A percentile compares a stretch with the other conserved stretches of the same genome.
phyloP scores from a whole-genome alignment of 2,329 filamentous ascomycete genomes.

The Colletotrichum lindemuthianum region DNA sequence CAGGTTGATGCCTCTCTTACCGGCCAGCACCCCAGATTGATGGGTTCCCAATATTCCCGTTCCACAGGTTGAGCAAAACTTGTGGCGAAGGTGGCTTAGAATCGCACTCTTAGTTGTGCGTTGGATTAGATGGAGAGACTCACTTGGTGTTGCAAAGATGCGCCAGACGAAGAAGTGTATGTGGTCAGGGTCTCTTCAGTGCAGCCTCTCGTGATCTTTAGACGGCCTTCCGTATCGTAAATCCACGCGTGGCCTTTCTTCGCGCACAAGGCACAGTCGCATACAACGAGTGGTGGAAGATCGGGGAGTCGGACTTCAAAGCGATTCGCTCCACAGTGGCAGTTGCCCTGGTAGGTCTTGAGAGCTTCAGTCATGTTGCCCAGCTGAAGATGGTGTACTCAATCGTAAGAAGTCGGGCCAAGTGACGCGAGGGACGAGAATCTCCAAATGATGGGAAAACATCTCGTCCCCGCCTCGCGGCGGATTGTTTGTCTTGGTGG shows the following conservation, averaged over 20 bases:
- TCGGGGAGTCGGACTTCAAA: conserved; percentile 37
- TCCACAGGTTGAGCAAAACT: conserved; percentile 44
- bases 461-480: too few species aligned
- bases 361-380: conserved; percentile 4
- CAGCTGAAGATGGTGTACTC: background rate
- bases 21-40: conserved; percentile 36
- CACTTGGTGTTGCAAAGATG: conserved; percentile 36
- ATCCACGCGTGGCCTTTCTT: conserved; percentile 45
- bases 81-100: background rate
- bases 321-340: conserved; percentile 44
- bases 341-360: conserved; percentile 39
- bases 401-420: background rate
- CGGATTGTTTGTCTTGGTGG: background rate
- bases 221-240: conserved; percentile 5
- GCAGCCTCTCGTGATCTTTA: conserved; percentile 35
- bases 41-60: conserved; percentile 42
- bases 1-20: conserved; percentile 40
- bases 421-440: too few species aligned
- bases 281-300: conserved; percentile 31
- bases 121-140: background rate
- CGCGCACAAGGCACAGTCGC: conserved; percentile 41
- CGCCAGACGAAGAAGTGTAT: conserved; percentile 16
- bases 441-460: too few species aligned
- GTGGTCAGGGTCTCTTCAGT: conserved; percentile 11
- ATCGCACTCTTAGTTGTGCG: background rate